A percentile compares a stretch with the other conserved stretches of the same genome.
phyloP scores from a whole-genome alignment of 1,284 basidiomycete species.

The Ceratobasidium sp. region DNA sequence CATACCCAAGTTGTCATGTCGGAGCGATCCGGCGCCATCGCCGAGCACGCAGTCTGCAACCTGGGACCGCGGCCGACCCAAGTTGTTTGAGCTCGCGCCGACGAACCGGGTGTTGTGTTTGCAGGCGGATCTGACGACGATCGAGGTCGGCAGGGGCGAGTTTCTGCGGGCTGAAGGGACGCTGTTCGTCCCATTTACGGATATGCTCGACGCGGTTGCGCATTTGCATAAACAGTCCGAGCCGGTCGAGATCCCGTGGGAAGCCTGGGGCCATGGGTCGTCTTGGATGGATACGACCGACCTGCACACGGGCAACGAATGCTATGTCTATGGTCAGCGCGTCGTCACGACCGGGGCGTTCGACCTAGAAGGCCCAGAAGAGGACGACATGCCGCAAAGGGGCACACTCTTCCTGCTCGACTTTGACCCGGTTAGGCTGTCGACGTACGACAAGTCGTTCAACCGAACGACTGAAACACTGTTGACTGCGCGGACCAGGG shows the following conservation, averaged over 20 bases:
- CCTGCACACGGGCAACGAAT: conserved; percentile 16
- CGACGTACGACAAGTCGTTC: background rate
- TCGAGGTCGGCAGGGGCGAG: background rate
- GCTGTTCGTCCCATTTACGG: background rate
- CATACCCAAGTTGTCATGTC: background rate
- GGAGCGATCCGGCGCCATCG: conserved; percentile 12
- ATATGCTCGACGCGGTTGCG: conserved; percentile 9
- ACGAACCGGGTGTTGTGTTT: conserved; percentile 25
- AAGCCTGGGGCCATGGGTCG: conserved; percentile 4
- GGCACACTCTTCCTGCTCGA: conserved; percentile 10
- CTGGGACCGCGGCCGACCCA: conserved; percentile 13
- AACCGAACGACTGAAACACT: conserved; percentile 3
- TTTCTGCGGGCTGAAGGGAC: background rate
- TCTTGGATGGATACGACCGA: conserved; percentile 22
- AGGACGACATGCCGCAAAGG: background rate
- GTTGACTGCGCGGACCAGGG: background rate
- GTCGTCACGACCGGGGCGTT: conserved; percentile 16
- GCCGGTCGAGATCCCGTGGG: conserved; percentile 15
- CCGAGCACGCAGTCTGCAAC: background rate
- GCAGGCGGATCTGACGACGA: background rate
- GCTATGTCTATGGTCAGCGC: conserved; percentile 39
- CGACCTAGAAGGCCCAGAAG: background rate
- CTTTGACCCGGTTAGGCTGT: conserved; percentile 12
- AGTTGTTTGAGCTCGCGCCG: conserved; percentile 16
- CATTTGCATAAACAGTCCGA: background rate